A percentile compares a stretch with the other conserved stretches of the same genome.
Evolutionary conservation across 129 eudicot genomes (phyloP).

Genomic region (Solidago caesia): DNA sequence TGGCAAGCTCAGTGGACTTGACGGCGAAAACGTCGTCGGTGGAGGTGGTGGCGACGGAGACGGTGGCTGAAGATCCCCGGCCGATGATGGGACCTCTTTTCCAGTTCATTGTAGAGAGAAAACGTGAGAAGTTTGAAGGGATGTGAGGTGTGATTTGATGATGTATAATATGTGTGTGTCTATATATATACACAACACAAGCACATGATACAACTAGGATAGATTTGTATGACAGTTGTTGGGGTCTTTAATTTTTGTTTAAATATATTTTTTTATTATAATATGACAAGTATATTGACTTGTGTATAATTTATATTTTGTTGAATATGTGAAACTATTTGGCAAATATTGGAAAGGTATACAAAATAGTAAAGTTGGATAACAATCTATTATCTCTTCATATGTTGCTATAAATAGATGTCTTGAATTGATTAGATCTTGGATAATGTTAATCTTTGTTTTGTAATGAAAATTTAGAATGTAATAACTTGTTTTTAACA

Average conservation of each 20-base stretch:
- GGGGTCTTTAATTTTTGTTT: slow-evolving; percentile 18
- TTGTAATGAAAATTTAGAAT: too few relatives aligned
- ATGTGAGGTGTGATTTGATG: slow-evolving; percentile 22
- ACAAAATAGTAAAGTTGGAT: too few relatives aligned
- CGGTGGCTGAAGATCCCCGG: slow-evolving; percentile 74
- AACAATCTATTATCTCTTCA: too few relatives aligned
- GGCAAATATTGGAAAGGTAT: too few relatives aligned
- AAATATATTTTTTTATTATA: background rate
- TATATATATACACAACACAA: background rate
- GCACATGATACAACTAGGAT: slow-evolving; percentile 30
- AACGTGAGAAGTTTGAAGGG: background rate
- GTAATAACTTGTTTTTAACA: too few relatives aligned
- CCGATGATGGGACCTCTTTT: slow-evolving; percentile 68
- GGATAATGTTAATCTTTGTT: too few relatives aligned
- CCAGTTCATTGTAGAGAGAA: slow-evolving; percentile 57
- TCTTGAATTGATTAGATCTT: too few relatives aligned
- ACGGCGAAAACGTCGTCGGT: slow-evolving; percentile 66
- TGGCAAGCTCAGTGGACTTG: slow-evolving; percentile 61
- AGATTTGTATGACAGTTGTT: slow-evolving; percentile 32
- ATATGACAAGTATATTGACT: background rate
- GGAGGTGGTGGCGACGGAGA: slow-evolving; percentile 55
- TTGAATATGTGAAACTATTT: too few relatives aligned
- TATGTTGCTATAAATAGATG: too few relatives aligned
- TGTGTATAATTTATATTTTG: too few relatives aligned
- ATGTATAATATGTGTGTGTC: background rate